Conservation (phyloP, 2,329 filamentous ascomycete species). For the Fusarium brachygibbosum region DNA sequence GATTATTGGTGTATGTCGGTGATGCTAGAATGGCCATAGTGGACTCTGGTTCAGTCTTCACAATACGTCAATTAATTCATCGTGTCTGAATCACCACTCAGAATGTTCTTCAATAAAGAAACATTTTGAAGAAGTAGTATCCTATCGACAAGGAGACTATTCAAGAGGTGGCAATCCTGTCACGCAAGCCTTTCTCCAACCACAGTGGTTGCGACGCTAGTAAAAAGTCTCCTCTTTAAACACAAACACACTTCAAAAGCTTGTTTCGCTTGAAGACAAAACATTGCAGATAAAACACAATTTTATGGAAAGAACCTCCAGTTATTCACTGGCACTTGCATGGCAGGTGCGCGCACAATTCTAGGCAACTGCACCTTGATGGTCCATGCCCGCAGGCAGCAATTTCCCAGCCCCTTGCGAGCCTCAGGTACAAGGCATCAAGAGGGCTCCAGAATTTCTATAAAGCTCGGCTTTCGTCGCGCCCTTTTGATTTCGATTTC, state of each 20-base stretch:
- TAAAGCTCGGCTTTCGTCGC: constrained; percentile 48
- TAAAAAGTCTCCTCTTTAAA: not conserved
- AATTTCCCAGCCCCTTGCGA: constrained; percentile 19
- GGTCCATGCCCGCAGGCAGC: constrained; percentile 8
- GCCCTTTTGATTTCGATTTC: constrained; percentile 42
- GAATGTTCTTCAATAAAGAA: too few relatives aligned
- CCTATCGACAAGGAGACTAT: not conserved
- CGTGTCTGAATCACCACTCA: too few relatives aligned
- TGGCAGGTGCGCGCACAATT: constrained; percentile 1
- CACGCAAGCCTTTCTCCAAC: not conserved
- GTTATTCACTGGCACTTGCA: not conserved
- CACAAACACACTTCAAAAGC: not conserved
- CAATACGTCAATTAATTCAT: too few relatives aligned
- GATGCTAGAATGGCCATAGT: too few relatives aligned
- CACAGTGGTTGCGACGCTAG: not conserved
- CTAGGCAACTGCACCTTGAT: not conserved
- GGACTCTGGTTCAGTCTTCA: too few relatives aligned
- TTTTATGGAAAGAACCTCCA: constrained; percentile 9
- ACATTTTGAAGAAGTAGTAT: too few relatives aligned
- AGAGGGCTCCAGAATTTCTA: constrained; percentile 40
- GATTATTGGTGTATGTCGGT: too few relatives aligned
- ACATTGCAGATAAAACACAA: not conserved
- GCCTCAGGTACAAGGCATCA: constrained; percentile 36
- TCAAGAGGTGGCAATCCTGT: not conserved
- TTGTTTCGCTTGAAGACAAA: not conserved